A percentile compares a stretch with the other conserved stretches of the same genome.
phyloP scores from a whole-genome alignment of 768 basidiomycete species.

The Russula sp. region DNA sequence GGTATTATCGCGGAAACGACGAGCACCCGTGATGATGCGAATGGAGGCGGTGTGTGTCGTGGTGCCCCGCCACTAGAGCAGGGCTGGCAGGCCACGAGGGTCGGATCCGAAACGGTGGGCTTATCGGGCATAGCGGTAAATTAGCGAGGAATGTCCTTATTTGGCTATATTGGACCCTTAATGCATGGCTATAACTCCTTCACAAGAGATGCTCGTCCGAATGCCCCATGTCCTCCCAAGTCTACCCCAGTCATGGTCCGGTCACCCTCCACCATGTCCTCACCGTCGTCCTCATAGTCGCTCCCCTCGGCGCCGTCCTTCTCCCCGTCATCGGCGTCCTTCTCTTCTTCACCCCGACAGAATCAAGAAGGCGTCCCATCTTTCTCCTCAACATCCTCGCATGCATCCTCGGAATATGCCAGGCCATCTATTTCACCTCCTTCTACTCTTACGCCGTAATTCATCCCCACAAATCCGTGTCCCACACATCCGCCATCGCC shows the following conservation, averaged over 20 bases:
- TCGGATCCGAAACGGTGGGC: neutral
- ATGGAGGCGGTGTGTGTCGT: neutral
- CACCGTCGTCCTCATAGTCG: constrained; percentile 28
- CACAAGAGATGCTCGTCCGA: neutral
- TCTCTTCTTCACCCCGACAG: constrained; percentile 23
- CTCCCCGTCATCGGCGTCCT: constrained; percentile 25
- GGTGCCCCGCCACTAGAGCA: no score
- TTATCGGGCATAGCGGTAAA: neutral
- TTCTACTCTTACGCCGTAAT: constrained; percentile 15
- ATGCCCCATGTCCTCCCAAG: constrained; percentile 8
- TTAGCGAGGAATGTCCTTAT: neutral
- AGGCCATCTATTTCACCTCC: constrained; percentile 18
- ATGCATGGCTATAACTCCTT: neutral
- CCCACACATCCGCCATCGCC: neutral
- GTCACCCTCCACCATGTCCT: constrained; percentile 18
- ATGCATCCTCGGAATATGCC: constrained; percentile 27
- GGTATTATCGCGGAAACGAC: neutral
- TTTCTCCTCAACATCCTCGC: constrained; percentile 30
- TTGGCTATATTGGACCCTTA: constrained; percentile 10
- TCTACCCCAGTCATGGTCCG: neutral
- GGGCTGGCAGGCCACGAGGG: neutral
- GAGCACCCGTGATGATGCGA: neutral
- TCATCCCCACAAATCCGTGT: constrained; percentile 8
- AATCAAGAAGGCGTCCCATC: constrained; percentile 26
- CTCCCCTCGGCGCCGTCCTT: constrained; percentile 25